Evolutionary conservation across 345 rosid genomes (phyloP).

Genomic region (Trapa incisa): DNA sequence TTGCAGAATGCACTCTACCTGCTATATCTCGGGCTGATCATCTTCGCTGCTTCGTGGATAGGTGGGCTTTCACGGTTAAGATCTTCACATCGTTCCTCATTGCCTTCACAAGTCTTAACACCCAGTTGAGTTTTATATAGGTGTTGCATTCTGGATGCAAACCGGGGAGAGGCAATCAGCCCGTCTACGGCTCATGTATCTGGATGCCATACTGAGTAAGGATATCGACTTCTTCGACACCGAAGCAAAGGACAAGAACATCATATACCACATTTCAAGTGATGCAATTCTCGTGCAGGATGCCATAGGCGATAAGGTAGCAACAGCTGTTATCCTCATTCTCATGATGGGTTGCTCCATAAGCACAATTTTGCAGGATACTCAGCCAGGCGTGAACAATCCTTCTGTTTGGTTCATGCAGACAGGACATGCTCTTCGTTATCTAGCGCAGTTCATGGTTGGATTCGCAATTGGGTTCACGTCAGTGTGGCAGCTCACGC

Average conservation of each 20-base stretch:
- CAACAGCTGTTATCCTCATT: neutral
- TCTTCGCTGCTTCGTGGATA: constrained; percentile 55
- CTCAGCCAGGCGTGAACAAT: neutral
- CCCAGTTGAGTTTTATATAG: constrained; percentile 17
- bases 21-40: constrained; percentile 49
- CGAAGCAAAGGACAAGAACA: constrained; percentile 56
- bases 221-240: constrained; percentile 65
- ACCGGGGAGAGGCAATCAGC: constrained; percentile 85
- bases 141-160: constrained; percentile 75
- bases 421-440: constrained; percentile 70
- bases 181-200: constrained; percentile 51
- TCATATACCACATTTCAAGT: constrained; percentile 58
- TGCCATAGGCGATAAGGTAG: constrained; percentile 83
- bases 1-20: constrained; percentile 55
- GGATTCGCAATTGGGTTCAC: constrained; percentile 59
- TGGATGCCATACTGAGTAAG: constrained; percentile 44
- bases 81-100: neutral
- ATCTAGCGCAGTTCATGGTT: constrained; percentile 46
- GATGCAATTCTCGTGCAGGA: constrained; percentile 85
- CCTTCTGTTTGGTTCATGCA: constrained; percentile 19
- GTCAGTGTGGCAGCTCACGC: constrained; percentile 72
- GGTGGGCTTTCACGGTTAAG: constrained; percentile 21
- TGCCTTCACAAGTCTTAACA: neutral
- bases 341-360: neutral
- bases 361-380: neutral